Base-by-base conservation (phyloP, 768 basidiomycete genomes). In the Boletellus emodensis region DNA sequence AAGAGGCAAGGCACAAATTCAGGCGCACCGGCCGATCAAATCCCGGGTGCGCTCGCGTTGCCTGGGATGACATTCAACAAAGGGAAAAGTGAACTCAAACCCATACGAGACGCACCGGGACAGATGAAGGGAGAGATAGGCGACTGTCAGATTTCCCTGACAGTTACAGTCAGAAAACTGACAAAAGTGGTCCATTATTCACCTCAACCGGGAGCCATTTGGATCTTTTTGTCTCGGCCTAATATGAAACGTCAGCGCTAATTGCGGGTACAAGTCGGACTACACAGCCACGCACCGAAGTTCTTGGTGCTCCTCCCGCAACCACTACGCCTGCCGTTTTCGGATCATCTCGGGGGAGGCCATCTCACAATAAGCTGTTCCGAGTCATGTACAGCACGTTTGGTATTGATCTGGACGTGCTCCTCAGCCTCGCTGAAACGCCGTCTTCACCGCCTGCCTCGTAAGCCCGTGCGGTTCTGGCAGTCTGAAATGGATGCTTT, bases 291-390 rank as follows among this genome's bases (percentile, higher is more conserved):
- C 58, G 34, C n/a, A 17, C n/a, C 9, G 22, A 24, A 34, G 6
- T 9, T 22, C 24, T 26, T 13, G 30, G 30, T 30, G 30, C 30
- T 28, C 30, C 30, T 30, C 6, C 5, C 33, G 9, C 40, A 28
- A 62, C 51, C 55, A 64, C 58, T 56, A 62, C 54, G 11, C 56
- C 33, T 64, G 40, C 63, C 58, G 55, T 58, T 62, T 58, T 33
- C 42, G 52, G 52, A 45, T 32, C 49, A 40, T 20, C n/a, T 52
- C 36, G 33, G 32, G 28, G 41, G 10, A 7, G 30, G 11, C 30
- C 26, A 12, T 26, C 6, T n/a, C 38, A 49, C 50, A 40, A 57
- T 49, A 46, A 36, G 36, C 30, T 3, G 8, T 20, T 43, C 40
- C 15, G 10, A 28, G 18, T 30, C 26, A 30, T 17, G 38, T 40